Percentiles rank a stretch among this genome's conserved stretches.
phyloP scores from a whole-genome alignment of 768 basidiomycete genomes.

The Termitomyces sp. region DNA sequence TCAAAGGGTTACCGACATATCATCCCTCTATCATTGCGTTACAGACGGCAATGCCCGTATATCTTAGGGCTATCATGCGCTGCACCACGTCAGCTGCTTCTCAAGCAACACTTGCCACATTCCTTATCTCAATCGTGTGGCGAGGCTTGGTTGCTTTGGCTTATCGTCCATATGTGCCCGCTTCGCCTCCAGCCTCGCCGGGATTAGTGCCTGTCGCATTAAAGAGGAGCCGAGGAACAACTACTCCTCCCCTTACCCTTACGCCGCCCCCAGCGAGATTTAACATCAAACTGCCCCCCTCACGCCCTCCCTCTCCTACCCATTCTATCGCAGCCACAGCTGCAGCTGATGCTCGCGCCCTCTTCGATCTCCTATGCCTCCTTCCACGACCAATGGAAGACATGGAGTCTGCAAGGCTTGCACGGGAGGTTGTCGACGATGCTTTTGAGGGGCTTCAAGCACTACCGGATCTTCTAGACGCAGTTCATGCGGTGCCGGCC shows the following conservation, averaged over 20 bases:
- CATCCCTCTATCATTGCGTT: conserved; percentile 64
- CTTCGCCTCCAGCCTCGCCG: conserved; percentile 39
- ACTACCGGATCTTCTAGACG: conserved; percentile 55
- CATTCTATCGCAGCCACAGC: conserved; percentile 34
- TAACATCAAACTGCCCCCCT: conserved; percentile 62
- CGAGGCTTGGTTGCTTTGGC: conserved; percentile 68
- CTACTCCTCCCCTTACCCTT: conserved; percentile 48
- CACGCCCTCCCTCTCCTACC: conserved; percentile 60
- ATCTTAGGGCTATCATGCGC: conserved; percentile 52
- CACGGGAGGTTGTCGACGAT: conserved; percentile 80
- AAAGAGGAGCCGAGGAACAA: conserved; percentile 43
- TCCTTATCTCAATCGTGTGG: conserved; percentile 76
- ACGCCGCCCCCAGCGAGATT: conserved; percentile 60
- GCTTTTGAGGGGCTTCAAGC: conserved; percentile 64
- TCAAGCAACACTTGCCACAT: conserved; percentile 61
- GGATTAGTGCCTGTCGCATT: conserved; percentile 23
- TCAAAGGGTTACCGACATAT: conserved; percentile 28
- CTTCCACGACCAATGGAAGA: conserved; percentile 61
- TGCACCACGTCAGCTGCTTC: conserved; percentile 52
- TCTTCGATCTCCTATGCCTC: conserved; percentile 56
- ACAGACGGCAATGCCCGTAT: conserved; percentile 58
- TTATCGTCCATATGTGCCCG: conserved; percentile 46
- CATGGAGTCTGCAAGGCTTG: conserved; percentile 47
- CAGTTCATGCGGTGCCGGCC: conserved; percentile 25
- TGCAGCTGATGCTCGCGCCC: conserved; percentile 54